Evolutionary conservation across 768 basidiomycete genomes (phyloP), one percentile per base, ranked within the genome.

Genomic region (Cyclocybe aegerita): DNA sequence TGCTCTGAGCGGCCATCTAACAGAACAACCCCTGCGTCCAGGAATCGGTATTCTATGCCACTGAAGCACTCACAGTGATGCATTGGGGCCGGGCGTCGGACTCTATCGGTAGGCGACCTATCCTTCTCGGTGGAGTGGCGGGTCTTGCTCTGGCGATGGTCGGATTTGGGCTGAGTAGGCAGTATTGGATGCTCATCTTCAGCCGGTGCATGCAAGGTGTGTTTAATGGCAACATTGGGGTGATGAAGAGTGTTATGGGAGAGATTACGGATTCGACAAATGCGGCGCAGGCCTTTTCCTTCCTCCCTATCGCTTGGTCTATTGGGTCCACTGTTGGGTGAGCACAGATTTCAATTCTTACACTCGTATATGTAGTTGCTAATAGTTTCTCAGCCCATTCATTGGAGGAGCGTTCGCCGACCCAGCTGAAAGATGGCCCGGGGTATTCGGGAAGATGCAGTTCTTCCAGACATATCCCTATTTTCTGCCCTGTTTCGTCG

Each of bases 1-100:
- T 17, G 31, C 40, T 32, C 8, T 10, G 17, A 11, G 16, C 9
- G 9, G 7, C 10, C 16, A 11, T 2, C 15, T 36, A 10, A 29
- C 29, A 36, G 12, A 31, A n/a, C 4, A n/a, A 37, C 14, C 2
- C 31, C 29, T 12, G 4, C 11, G 23, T 39, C n/a, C 50, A 90
- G 88, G 81, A 87, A 75, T 89, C 89, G 0, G 57, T 88, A 10
- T 90, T 88, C 66, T 90, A 84, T 53, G 70, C 85, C 7, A 83
- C 85, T 0, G 85, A 90, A 66, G 86, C 86, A 0, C 62, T 81
- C 42, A 86, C 85, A 1, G 82, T 88, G 29, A 65, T 90, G 8
- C 80, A 86, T 56, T 90, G 88, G 86, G 83, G 84, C 60, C 78
- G 84, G 11, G 47, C 81, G 10, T 89, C 87, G 7, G 88, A 90